phyloP scores from a whole-genome alignment of 1,139 yeast genomes.

The Yamadazyma dendronema region DNA sequence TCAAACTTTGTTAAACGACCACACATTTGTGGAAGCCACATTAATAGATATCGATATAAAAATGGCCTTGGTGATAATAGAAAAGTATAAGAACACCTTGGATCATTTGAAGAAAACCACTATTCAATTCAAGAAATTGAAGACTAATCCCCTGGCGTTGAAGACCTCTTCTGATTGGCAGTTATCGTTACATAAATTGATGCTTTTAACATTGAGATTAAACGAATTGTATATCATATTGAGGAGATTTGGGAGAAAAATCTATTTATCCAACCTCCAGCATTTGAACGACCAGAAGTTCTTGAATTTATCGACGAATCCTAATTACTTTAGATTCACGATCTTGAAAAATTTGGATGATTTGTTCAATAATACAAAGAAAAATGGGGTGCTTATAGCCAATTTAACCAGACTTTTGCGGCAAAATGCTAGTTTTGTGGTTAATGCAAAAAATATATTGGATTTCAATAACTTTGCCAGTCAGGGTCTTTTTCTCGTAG shows the following conservation, averaged over 20 bases:
- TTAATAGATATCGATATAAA: conserved; percentile 45
- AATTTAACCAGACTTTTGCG: conserved; percentile 49
- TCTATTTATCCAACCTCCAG: conserved; percentile 39
- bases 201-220: conserved; percentile 43
- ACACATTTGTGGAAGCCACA: conserved; percentile 28
- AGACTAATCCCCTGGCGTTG: conserved; percentile 14
- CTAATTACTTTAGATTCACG: conserved; percentile 27
- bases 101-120: conserved; percentile 25
- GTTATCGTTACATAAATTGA: conserved; percentile 44
- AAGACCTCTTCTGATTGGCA: conserved; percentile 23
- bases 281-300: conserved; percentile 43
- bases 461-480: conserved; percentile 40
- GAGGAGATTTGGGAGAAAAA: conserved; percentile 44
- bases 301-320: conserved; percentile 19
- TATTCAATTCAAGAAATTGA: conserved; percentile 22
- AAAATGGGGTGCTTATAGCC: conserved; percentile 53
- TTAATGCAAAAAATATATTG: conserved; percentile 33
- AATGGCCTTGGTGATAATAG: conserved; percentile 26
- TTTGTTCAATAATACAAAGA: conserved; percentile 45
- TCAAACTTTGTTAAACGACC: conserved; percentile 13
- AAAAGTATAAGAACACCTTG: conserved; percentile 22
- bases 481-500: conserved; percentile 30
- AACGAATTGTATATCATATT: conserved; percentile 47
- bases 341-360: conserved; percentile 40
- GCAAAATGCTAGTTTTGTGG: conserved; percentile 38